These are phyloP conservation scores for Podospora didyma DNA, from an alignment of 495 filamentous ascomycete genomes.

Conservation along the genomic window DNA sequence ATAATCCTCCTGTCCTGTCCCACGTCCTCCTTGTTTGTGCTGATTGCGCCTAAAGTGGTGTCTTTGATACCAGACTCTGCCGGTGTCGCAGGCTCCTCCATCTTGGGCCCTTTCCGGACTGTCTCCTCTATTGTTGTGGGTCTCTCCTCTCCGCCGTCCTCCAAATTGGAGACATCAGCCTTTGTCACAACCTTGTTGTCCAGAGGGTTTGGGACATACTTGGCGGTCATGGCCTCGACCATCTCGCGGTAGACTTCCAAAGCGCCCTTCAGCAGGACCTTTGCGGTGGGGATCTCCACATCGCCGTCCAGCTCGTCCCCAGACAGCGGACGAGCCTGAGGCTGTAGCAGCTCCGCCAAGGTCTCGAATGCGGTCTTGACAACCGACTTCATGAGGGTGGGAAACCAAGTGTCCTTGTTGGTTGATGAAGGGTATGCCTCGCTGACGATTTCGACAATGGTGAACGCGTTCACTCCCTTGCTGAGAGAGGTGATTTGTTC, in stretches of 20 bases:
- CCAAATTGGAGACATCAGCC: not conserved
- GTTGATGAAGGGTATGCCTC: constrained; percentile 6
- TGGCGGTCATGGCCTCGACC: not conserved
- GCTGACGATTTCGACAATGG: constrained; percentile 17
- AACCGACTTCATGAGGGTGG: constrained; percentile 9
- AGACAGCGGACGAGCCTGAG: not conserved
- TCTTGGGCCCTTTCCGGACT: not conserved
- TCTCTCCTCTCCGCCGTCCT: not conserved
- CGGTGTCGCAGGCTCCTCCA: not conserved
- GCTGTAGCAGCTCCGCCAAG: not conserved
- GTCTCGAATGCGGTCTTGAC: constrained; percentile 11
- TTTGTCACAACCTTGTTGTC: not conserved
- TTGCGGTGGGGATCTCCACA: not conserved
- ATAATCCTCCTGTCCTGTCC: not conserved
- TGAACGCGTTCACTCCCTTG: constrained; percentile 6
- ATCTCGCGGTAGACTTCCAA: constrained; percentile 1
- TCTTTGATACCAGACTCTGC: too few species aligned
- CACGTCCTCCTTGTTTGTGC: not conserved
- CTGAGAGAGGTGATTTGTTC: constrained; percentile 8
- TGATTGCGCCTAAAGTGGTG: not conserved
- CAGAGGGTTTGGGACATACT: not conserved
- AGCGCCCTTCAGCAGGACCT: constrained; percentile 5
- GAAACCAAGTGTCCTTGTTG: constrained; percentile 20
- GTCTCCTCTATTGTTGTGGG: not conserved
- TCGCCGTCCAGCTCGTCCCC: not conserved